These are phyloP conservation scores for Wickerhamiella sergipiensis DNA, from an alignment of 805 yeast genomes.

Conservation along the genomic window DNA sequence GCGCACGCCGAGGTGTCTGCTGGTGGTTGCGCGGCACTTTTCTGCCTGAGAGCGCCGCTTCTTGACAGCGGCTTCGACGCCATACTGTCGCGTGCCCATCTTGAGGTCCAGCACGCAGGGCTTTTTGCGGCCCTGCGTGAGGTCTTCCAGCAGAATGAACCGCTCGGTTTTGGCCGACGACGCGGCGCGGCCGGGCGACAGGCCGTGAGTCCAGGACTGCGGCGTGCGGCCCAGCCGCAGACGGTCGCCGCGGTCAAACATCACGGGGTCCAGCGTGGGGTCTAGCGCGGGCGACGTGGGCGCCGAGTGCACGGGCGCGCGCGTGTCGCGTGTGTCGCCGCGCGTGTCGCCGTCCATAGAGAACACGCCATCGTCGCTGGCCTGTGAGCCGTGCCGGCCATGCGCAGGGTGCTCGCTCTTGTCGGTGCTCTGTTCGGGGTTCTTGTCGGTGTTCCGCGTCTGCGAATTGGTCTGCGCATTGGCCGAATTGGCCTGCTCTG, in stretches of 20 bases:
- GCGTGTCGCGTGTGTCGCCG: constrained; percentile 15
- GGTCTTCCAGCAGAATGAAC: constrained; percentile 78
- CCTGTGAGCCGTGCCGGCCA: too few species aligned
- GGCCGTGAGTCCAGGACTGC: neutral
- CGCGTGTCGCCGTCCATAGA: constrained; percentile 29
- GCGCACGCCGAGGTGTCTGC: constrained; percentile 72
- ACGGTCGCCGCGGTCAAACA: neutral
- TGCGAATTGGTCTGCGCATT: too few species aligned
- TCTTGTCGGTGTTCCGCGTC: too few species aligned
- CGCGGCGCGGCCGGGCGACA: constrained; percentile 11
- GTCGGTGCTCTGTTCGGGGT: too few species aligned
- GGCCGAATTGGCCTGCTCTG: neutral
- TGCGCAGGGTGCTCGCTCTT: neutral
- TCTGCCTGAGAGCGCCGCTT: constrained; percentile 68
- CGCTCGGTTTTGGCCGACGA: constrained; percentile 47
- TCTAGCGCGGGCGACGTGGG: constrained; percentile 4
- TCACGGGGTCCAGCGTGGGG: neutral
- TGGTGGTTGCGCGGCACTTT: constrained; percentile 74
- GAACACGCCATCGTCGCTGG: constrained; percentile 31
- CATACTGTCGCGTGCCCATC: constrained; percentile 98
- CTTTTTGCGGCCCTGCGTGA: constrained; percentile 64
- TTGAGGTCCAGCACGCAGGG: constrained; percentile 92
- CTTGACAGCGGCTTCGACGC: constrained; percentile 68
- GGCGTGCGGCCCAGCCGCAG: neutral
- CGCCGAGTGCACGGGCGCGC: constrained; percentile 2